A percentile compares a stretch with the other conserved stretches of the same genome.
phyloP scores from a whole-genome alignment of 768 basidiomycete species.

The Trametopsis cervina region DNA sequence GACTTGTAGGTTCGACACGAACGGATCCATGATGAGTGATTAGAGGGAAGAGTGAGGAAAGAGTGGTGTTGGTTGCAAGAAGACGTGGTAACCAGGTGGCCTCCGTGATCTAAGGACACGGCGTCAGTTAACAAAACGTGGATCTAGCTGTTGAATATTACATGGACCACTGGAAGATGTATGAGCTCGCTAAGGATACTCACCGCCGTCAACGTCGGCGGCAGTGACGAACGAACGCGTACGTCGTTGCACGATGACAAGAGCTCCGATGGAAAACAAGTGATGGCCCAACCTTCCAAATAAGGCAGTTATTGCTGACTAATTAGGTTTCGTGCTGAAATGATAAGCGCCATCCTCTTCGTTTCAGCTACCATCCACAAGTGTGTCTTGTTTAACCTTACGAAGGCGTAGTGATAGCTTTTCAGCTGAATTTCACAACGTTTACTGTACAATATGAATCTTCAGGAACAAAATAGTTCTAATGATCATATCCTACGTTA shows the following conservation, averaged over 20 bases:
- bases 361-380: neutral
- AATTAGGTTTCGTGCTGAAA: neutral
- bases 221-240: constrained; percentile 2
- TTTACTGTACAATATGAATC: neutral
- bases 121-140: no score
- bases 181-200: no score
- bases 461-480: neutral
- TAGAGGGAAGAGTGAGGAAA: neutral
- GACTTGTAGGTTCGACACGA: constrained; percentile 32
- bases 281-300: constrained; percentile 5
- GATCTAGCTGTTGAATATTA: no score
- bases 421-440: no score
- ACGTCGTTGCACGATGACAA: constrained; percentile 4
- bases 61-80: constrained; percentile 1
- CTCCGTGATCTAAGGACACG: constrained; percentile 1
- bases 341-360: neutral
- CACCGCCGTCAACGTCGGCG: neutral
- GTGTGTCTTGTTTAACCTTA: neutral
- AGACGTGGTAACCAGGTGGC: constrained; percentile 9
- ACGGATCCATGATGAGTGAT: constrained; percentile 22
- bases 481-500: neutral
- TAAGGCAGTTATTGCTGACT: constrained; percentile 6
- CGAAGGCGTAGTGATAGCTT: no score
- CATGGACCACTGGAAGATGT: no score
- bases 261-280: neutral